Conservation (phyloP, 768 basidiomycete genomes). For the Phanerochaete sordida region DNA sequence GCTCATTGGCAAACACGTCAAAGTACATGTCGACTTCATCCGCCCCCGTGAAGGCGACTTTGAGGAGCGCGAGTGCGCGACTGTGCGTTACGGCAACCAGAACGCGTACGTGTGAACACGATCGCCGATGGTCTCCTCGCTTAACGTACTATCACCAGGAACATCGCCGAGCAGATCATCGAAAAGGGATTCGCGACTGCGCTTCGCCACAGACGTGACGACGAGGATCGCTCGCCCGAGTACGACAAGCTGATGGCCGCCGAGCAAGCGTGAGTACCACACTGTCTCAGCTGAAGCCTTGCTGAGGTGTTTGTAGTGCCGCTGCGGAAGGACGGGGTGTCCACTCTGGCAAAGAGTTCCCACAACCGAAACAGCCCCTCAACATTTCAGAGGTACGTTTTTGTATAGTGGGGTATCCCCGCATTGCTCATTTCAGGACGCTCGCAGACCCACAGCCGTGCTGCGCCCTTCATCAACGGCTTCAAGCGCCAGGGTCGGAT, state of each 20-base stretch:
- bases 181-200: conserved; percentile 91
- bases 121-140: not conserved
- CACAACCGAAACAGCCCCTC: conserved; percentile 73
- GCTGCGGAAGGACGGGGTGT: conserved; percentile 75
- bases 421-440: not conserved
- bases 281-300: not conserved
- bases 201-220: conserved; percentile 90
- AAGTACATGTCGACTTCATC: conserved; percentile 83
- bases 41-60: conserved; percentile 91
- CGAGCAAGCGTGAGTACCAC: conserved; percentile 73
- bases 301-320: conserved; percentile 50
- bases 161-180: conserved; percentile 88
- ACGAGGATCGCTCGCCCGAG: conserved; percentile 94
- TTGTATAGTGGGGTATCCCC: not conserved
- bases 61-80: conserved; percentile 90
- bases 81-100: conserved; percentile 79
- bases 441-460: conserved; percentile 60
- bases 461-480: conserved; percentile 81
- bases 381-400: conserved; percentile 85
- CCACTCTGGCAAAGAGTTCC: conserved; percentile 88
- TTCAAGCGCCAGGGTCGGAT: conserved; percentile 89
- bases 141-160: conserved; percentile 27
- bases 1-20: conserved; percentile 86
- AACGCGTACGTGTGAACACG: conserved; percentile 55
- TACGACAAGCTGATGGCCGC: conserved; percentile 95